A percentile compares a stretch with the other conserved stretches of the same genome.
These are phyloP conservation scores for Colletotrichum sp. DNA, from an alignment of 2,329 filamentous ascomycete genomes.

Conservation along the genomic window DNA sequence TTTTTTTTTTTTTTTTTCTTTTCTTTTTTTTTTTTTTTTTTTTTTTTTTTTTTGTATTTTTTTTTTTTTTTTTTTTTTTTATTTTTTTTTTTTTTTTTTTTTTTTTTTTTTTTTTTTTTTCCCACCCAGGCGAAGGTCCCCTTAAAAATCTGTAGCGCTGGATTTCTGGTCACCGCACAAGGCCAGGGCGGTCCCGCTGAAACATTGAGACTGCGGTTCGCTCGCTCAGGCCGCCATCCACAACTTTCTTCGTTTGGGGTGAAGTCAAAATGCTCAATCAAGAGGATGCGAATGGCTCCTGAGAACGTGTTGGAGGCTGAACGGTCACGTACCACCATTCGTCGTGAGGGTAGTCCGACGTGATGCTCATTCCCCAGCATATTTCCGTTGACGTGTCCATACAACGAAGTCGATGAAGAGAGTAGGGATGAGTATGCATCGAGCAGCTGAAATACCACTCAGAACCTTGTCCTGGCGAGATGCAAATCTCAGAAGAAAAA, in stretches of 20 bases:
- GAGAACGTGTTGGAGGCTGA: not conserved
- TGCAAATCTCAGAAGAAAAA: not conserved
- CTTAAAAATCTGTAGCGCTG: not conserved
- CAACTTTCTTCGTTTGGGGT: conserved; percentile 1
- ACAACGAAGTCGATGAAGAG: not conserved
- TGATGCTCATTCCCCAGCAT: not conserved
- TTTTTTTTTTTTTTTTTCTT: too few relatives aligned
- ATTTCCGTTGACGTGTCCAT: not conserved
- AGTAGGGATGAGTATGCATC: not conserved
- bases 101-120: not conserved
- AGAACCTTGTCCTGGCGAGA: not conserved
- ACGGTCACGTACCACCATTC: not conserved
- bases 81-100: not conserved
- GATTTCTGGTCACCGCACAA: not conserved
- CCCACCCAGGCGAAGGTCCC: not conserved
- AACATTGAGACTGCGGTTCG: conserved; percentile 12
- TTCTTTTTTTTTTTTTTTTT: too few relatives aligned
- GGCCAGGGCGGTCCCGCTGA: conserved; percentile 3
- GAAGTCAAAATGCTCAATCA: conserved; percentile 2
- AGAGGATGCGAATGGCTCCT: not conserved
- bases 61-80: not conserved
- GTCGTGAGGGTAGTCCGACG: not conserved
- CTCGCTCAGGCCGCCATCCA: conserved; percentile 16
- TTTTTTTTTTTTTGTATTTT: too few relatives aligned
- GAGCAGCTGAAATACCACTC: not conserved